Evolutionary conservation across 2,329 filamentous ascomycete genomes (phyloP).

Genomic region (Lecanicillium sp.): DNA sequence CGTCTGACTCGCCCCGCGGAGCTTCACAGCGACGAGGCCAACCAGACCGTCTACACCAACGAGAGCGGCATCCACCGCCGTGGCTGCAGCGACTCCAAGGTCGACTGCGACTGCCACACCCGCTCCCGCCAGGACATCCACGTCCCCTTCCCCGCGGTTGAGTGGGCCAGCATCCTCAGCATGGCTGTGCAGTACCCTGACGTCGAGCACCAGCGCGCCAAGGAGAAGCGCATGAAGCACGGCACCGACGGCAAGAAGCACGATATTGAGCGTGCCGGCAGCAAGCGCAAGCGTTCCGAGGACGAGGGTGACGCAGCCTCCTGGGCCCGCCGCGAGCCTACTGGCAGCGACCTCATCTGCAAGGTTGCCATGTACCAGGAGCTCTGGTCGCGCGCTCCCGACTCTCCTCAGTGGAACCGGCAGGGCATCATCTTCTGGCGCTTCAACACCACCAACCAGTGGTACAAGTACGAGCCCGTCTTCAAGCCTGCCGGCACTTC

Average conservation of each 20-base stretch:
- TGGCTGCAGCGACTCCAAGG: constrained; percentile 43
- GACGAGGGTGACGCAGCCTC: constrained; percentile 35
- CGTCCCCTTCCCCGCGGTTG: constrained; percentile 52
- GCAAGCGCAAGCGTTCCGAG: constrained; percentile 35
- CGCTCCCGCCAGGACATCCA: constrained; percentile 43
- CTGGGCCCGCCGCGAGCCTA: constrained; percentile 34
- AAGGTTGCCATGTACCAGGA: constrained; percentile 64
- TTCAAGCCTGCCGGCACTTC: constrained; percentile 49
- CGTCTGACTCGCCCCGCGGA: constrained; percentile 52
- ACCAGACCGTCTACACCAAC: constrained; percentile 41
- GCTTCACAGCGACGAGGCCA: constrained; percentile 40
- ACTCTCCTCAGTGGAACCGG: constrained; percentile 46
- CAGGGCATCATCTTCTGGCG: constrained; percentile 58
- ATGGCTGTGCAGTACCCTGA: constrained; percentile 48
- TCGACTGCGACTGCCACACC: constrained; percentile 46
- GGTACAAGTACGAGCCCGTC: constrained; percentile 42
- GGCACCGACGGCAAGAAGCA: constrained; percentile 30
- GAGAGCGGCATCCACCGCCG: constrained; percentile 48
- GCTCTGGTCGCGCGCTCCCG: constrained; percentile 50
- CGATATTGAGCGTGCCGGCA: constrained; percentile 25
- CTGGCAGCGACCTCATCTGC: constrained; percentile 51
- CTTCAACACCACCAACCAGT: constrained; percentile 49
- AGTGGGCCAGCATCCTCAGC: constrained; percentile 54
- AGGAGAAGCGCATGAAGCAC: constrained; percentile 31
- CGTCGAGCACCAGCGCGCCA: constrained; percentile 33